These are phyloP conservation scores for Boletus coccyginus DNA, from an alignment of 768 basidiomycete genomes.

Conservation along the genomic window DNA sequence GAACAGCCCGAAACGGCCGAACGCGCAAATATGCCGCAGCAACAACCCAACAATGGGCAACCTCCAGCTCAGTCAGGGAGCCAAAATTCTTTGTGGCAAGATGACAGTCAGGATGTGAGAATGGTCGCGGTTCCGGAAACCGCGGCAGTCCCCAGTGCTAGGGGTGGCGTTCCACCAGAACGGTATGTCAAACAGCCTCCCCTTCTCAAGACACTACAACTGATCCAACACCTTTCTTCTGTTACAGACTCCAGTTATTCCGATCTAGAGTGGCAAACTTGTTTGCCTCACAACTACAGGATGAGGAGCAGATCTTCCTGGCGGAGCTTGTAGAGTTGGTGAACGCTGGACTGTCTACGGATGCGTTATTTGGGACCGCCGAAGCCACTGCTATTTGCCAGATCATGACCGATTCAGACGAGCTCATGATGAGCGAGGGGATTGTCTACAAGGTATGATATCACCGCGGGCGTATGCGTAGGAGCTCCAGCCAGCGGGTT, in stretches of 20 bases:
- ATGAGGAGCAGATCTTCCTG: slow-evolving; percentile 75
- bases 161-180: slow-evolving; percentile 48
- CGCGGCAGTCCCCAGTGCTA: slow-evolving; percentile 31
- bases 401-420: slow-evolving; percentile 66
- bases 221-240: neutral
- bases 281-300: slow-evolving; percentile 64
- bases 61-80: slow-evolving; percentile 31
- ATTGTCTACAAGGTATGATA: slow-evolving; percentile 79
- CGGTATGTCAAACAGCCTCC: slow-evolving; percentile 45
- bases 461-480: neutral
- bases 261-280: slow-evolving; percentile 70
- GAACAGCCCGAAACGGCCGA: slow-evolving; percentile 35
- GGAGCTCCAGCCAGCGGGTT: neutral
- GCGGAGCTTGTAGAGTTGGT: slow-evolving; percentile 65
- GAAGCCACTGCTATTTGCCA: slow-evolving; percentile 76
- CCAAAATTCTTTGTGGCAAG: slow-evolving; percentile 64
- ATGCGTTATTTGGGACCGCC: slow-evolving; percentile 70
- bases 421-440: slow-evolving; percentile 86
- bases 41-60: slow-evolving; percentile 21
- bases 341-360: slow-evolving; percentile 71
- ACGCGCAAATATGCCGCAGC: slow-evolving; percentile 51
- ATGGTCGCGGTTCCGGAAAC: slow-evolving; percentile 53
- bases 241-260: slow-evolving; percentile 72
- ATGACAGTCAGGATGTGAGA: slow-evolving; percentile 61
- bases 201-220: neutral